phyloP scores from a whole-genome alignment of 176 grass and related monocot genomes.

The Triticum dicoccoides region DNA sequence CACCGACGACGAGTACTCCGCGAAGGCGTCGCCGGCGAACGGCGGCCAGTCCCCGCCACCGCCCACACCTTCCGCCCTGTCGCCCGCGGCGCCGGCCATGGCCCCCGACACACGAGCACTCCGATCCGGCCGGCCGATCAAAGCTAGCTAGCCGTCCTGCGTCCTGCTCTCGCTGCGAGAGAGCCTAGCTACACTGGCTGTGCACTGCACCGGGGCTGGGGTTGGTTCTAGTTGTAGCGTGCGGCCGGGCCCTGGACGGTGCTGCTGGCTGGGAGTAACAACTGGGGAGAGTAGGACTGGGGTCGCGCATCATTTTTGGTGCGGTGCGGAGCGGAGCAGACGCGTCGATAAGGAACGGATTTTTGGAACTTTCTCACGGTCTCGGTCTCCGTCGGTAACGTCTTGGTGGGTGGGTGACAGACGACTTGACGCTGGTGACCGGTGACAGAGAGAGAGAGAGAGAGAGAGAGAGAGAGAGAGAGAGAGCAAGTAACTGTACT shows the following conservation, averaged over 20 bases:
- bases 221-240: background rate
- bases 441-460: too few relatives aligned
- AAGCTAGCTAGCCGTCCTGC: background rate
- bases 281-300: background rate
- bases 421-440: too few relatives aligned
- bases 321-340: background rate
- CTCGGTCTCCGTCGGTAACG: background rate
- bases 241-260: background rate
- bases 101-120: too few relatives aligned
- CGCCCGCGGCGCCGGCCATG: slow-evolving; percentile 40
- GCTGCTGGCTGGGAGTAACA: background rate
- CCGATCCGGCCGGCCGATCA: background rate
- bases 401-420: background rate
- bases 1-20: slow-evolving; percentile 51
- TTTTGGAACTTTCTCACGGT: background rate
- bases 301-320: background rate
- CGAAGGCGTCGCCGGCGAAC: slow-evolving; percentile 41
- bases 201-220: background rate
- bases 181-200: background rate
- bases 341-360: background rate
- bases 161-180: background rate
- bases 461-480: too few relatives aligned
- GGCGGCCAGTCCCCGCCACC: slow-evolving; percentile 41
- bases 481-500: too few relatives aligned
- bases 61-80: slow-evolving; percentile 10